Percentiles rank a stretch among this genome's conserved stretches.
These are phyloP conservation scores for Saururus chinensis DNA, from an alignment of 164 flowering plant genomes.

Conservation along the genomic window DNA sequence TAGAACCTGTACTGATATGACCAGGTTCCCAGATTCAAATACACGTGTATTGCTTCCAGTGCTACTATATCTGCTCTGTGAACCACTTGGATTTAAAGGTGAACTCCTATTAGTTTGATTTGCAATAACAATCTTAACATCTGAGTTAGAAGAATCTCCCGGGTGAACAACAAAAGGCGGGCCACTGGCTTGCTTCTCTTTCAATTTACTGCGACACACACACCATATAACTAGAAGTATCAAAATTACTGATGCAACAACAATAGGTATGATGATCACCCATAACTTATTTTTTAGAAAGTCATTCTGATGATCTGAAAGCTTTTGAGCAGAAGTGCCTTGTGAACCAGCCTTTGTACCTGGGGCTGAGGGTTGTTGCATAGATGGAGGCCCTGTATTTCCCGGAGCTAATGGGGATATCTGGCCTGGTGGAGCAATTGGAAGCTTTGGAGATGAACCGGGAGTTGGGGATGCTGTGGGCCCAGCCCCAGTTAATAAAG, in stretches of 20 bases:
- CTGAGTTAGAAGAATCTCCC: constrained; percentile 46
- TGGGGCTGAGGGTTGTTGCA: background rate
- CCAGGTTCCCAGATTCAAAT: constrained; percentile 43
- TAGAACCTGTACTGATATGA: constrained; percentile 60
- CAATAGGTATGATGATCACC: constrained; percentile 21
- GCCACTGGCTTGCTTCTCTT: constrained; percentile 13
- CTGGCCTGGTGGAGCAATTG: constrained; percentile 11
- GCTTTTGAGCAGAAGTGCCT: background rate
- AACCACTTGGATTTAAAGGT: constrained; percentile 22
- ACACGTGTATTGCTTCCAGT: constrained; percentile 25
- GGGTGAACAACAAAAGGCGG: constrained; percentile 44
- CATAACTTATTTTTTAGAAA: constrained; percentile 2
- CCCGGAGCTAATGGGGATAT: constrained; percentile 11
- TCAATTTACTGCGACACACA: constrained; percentile 27
- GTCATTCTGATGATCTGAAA: background rate
- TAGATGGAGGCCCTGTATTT: background rate
- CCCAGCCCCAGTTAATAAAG: constrained; percentile 16
- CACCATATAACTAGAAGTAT: constrained; percentile 14
- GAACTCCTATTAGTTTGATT: constrained; percentile 21
- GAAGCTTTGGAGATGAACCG: constrained; percentile 9
- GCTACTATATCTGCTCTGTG: constrained; percentile 26
- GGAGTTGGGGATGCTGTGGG: constrained; percentile 11
- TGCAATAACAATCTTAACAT: constrained; percentile 41
- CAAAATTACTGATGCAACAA: constrained; percentile 11
- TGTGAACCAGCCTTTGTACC: background rate